Evolutionary conservation across 169 alveolate genomes (phyloP), one percentile per base, ranked within the genome.

Genomic region (Plasmodium knowlesi): DNA sequence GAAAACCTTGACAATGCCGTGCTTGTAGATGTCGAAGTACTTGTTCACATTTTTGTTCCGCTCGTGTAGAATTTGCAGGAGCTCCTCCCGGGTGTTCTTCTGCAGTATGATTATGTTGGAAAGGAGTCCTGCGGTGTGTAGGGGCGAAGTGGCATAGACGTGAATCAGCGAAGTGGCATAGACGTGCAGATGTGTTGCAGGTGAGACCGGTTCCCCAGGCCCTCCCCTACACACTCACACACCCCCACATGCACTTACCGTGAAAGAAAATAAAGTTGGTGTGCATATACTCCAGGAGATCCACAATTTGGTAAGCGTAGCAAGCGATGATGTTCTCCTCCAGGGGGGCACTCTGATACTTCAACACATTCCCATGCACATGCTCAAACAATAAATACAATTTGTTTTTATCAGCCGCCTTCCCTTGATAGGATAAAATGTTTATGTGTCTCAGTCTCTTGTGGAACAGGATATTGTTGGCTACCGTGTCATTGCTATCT

Each of bases 291-390:
- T 89, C 94, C 10, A 89, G 82, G 2, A 89, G 50, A 53, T 89
- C 94, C 16, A 89, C 73, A 34, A 89, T 57, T 78, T 89, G 94
- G 34, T 89, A 89, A 0, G 94, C 94, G 34, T 89, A 89, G 0
- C 83, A 89, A 2, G 94, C 94, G 34, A 89, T 89, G 70, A 89
- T 43, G 6, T 30, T 89, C 34, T 89, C 94, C 53, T 89, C 94
- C 16, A 89, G 50, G 16, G 94, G 94, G 0, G 94, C 73, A 4
- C 90, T 43, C 19, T 89, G 76, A 9, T 89, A 22, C 57, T 89
- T 89, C 19, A 89, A 25, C 28, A 89, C 50, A 61, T 78, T 89
- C 19, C 94, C 94, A 34, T 80, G 88, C 6, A 89, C 82, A 50
- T 89, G 72, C 72, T 89, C 90, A 28, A 89, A 89, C 12, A 89